Percentiles rank a stretch among this genome's conserved stretches.
Conservation (phyloP, 306 rosid genomes). For the Quillaja saponaria region DNA sequence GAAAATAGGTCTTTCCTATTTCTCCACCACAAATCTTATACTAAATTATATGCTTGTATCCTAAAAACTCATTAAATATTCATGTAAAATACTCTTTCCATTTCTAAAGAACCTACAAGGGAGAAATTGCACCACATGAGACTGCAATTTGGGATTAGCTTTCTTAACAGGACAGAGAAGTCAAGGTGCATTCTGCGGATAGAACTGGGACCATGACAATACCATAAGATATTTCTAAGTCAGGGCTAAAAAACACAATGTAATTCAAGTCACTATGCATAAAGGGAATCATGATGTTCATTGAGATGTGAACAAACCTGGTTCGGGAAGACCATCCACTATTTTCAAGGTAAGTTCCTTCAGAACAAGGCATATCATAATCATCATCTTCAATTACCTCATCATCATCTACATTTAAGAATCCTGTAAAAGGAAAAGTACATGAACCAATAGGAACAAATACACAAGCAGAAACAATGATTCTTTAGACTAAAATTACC, state of each 20-base stretch:
- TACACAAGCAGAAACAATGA: conserved; percentile 7
- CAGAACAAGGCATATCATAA: conserved; percentile 52
- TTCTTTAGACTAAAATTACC: not conserved
- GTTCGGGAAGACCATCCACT: conserved; percentile 99
- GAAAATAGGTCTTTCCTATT: no score
- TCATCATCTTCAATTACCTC: conserved; percentile 68
- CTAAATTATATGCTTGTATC: no score
- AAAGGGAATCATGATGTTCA: conserved; percentile 4
- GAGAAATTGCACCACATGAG: not conserved
- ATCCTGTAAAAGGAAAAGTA: conserved; percentile 50
- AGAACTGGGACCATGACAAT: conserved; percentile 2
- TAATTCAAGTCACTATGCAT: conserved; percentile 10
- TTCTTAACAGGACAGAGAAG: not conserved
- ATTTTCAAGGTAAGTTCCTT: conserved; percentile 72
- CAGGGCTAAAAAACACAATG: not conserved
- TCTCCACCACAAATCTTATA: no score
- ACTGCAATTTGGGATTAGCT: not conserved
- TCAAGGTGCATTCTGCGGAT: not conserved
- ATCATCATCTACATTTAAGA: conserved; percentile 87
- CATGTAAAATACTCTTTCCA: no score
- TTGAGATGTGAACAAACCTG: conserved; percentile 56
- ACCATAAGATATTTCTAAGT: not conserved
- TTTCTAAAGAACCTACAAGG: conserved; percentile 4
- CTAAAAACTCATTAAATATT: no score
- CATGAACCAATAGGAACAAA: conserved; percentile 20